Conservation (phyloP, 768 basidiomycete genomes). For the Phylloporus scabripes region DNA sequence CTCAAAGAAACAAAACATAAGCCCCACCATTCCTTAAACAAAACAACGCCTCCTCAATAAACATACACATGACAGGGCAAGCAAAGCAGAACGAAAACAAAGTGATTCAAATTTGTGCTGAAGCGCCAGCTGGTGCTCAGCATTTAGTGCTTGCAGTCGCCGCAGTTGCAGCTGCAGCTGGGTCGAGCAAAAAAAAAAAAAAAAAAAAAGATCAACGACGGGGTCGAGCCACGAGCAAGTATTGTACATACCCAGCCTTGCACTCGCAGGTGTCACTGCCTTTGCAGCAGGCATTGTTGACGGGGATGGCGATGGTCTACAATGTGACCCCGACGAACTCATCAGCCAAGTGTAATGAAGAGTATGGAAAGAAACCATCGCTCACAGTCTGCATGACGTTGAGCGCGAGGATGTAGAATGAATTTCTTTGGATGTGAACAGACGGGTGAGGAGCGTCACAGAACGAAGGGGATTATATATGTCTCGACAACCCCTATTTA, state of each 20-base stretch:
- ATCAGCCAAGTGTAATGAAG: neutral
- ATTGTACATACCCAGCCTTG: too few relatives aligned
- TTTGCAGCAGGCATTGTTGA: conserved; percentile 4
- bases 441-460: neutral
- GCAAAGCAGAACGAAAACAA: neutral
- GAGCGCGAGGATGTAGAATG: neutral
- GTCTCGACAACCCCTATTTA: neutral
- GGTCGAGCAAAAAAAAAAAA: too few relatives aligned
- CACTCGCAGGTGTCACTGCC: neutral
- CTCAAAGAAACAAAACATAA: neutral
- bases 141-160: neutral
- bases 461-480: neutral
- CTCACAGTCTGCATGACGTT: conserved; percentile 16
- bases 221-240: too few relatives aligned
- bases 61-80: neutral
- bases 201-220: too few relatives aligned
- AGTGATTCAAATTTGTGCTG: neutral
- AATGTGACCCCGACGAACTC: neutral
- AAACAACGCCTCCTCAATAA: neutral
- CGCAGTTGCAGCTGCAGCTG: neutral
- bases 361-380: neutral
- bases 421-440: neutral
- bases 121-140: neutral
- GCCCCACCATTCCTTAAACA: neutral
- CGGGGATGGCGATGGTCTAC: conserved; percentile 2